A percentile compares a stretch with the other conserved stretches of the same genome.
These are phyloP conservation scores for Trichodelitschia bisporula DNA, from an alignment of 495 filamentous ascomycete species.

Conservation along the genomic window DNA sequence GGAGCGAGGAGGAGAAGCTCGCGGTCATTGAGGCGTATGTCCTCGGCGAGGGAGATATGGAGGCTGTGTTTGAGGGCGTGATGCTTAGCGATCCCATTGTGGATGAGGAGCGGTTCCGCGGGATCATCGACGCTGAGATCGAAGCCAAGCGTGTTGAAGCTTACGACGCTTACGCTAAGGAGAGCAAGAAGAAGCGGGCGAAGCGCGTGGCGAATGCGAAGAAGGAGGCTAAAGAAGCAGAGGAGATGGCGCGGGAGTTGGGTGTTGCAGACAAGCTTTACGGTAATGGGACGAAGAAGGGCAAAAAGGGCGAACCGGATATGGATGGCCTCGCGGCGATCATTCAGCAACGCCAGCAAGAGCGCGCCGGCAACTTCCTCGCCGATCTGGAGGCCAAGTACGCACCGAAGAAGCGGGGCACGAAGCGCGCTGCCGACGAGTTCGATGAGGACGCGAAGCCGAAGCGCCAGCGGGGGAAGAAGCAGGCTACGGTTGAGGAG, in stretches of 20 bases:
- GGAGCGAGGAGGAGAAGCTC: constrained; percentile 57
- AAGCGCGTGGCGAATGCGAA: constrained; percentile 5
- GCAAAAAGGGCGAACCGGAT: constrained; percentile 9
- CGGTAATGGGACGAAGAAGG: constrained; percentile 13
- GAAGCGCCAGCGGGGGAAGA: too few relatives aligned
- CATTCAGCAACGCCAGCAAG: constrained; percentile 30
- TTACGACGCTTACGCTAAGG: constrained; percentile 43
- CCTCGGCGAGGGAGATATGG: constrained; percentile 43
- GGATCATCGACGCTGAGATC: constrained; percentile 65
- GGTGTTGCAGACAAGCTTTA: constrained; percentile 37
- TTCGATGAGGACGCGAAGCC: too few relatives aligned
- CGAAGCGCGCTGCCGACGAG: constrained; percentile 13
- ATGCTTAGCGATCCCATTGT: constrained; percentile 68
- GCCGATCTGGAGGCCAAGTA: constrained; percentile 55
- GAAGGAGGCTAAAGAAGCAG: constrained; percentile 41
- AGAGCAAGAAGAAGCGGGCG: constrained; percentile 19
- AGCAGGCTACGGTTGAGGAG: constrained; percentile 18
- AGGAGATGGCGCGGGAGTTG: constrained; percentile 42
- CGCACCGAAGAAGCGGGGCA: constrained; percentile 20
- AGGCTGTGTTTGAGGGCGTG: constrained; percentile 48
- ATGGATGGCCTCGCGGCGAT: constrained; percentile 24
- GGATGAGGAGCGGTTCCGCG: constrained; percentile 66
- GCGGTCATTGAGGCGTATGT: constrained; percentile 58
- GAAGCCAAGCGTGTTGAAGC: constrained; percentile 32
- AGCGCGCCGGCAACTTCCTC: constrained; percentile 26